A percentile compares a stretch with the other conserved stretches of the same genome.
These are phyloP conservation scores for Pseudoneurospora amorphoporcata DNA, from an alignment of 495 filamentous ascomycete genomes.

Conservation along the genomic window DNA sequence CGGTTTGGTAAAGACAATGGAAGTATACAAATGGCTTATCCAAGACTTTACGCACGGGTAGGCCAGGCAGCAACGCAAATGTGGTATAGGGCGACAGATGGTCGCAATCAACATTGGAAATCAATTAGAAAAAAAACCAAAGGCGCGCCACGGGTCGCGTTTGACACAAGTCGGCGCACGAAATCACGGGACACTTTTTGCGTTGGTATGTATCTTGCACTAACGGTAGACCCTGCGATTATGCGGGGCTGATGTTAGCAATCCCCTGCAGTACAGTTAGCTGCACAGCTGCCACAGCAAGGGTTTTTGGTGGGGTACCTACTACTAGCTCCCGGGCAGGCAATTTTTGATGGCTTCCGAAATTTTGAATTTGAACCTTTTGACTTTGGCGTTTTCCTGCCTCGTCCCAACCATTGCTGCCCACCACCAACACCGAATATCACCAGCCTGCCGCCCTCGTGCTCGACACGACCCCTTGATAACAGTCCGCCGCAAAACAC, in stretches of 20 bases:
- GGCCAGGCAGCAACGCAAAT: neutral
- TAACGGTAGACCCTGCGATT: neutral
- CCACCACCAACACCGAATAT: neutral
- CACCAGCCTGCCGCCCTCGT: neutral
- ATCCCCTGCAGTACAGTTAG: neutral
- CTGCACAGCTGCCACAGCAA: neutral
- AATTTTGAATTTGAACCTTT: neutral
- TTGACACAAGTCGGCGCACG: neutral
- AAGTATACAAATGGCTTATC: neutral
- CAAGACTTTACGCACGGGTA: neutral
- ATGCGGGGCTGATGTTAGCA: neutral
- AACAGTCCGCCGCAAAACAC: neutral
- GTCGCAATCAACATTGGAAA: neutral
- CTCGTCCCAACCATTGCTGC: neutral
- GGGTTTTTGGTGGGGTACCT: neutral
- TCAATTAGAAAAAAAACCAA: neutral
- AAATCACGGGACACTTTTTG: neutral
- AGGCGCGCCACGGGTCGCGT: neutral
- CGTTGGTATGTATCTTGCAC: neutral
- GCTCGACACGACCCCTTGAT: neutral
- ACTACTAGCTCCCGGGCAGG: neutral
- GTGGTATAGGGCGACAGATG: neutral
- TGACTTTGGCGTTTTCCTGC: neutral
- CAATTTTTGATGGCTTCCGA: neutral
- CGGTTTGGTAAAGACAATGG: neutral